phyloP scores from a whole-genome alignment of 768 basidiomycete species.

The Rhodotorula kratochvilovae region DNA sequence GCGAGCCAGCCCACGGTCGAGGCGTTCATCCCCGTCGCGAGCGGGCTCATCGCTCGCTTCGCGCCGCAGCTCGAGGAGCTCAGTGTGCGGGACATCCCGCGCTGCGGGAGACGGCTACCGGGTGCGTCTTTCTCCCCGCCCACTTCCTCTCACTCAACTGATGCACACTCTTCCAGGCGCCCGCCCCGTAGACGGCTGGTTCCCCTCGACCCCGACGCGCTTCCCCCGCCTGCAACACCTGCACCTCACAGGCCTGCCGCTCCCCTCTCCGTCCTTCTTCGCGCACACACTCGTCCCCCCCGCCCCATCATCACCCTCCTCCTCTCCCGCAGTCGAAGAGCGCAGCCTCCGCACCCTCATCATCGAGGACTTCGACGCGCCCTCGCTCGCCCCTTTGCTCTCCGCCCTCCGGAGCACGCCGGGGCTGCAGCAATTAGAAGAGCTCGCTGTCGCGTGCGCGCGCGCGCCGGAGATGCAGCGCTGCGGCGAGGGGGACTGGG shows the following conservation, averaged over 20 bases:
- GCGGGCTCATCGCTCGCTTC: background rate
- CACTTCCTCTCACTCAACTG: background rate
- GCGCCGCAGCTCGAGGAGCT: constrained; percentile 12
- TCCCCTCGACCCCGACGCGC: constrained; percentile 10
- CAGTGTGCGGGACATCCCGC: constrained; percentile 25
- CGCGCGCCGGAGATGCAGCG: background rate
- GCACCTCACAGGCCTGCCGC: constrained; percentile 30
- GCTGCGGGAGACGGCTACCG: background rate
- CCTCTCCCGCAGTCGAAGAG: background rate
- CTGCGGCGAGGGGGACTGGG: background rate
- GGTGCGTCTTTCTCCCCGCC: constrained; percentile 1
- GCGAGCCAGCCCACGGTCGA: background rate
- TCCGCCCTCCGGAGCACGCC: background rate
- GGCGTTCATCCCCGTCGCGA: constrained; percentile 10
- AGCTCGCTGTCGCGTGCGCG: constrained; percentile 11
- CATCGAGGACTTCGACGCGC: constrained; percentile 32
- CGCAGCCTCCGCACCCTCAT: constrained; percentile 9
- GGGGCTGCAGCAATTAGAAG: background rate
- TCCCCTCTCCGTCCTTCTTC: constrained; percentile 1
- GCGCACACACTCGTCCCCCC: constrained; percentile 3
- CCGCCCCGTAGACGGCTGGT: constrained; percentile 1
- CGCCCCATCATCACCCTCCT: no score
- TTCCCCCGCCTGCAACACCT: constrained; percentile 5
- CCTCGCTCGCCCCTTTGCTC: background rate
- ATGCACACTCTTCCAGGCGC: background rate